Evolutionary conservation across 176 grass and related monocot species (phyloP).

Genomic region (Musa schizocarpa): DNA sequence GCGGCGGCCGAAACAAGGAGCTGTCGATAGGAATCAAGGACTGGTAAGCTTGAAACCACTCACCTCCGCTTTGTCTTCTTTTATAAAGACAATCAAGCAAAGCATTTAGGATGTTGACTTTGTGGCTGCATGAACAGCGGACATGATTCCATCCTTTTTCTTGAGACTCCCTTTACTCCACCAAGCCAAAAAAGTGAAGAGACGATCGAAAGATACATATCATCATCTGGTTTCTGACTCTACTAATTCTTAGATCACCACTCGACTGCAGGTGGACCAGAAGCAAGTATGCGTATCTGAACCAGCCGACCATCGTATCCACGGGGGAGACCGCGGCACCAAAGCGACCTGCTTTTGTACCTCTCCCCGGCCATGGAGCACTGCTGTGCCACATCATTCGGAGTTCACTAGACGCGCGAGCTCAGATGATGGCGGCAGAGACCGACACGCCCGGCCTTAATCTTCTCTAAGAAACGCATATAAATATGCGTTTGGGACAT

Average conservation of each 20-base stretch:
- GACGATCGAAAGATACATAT: too few relatives aligned
- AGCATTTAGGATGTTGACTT: not conserved
- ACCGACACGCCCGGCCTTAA: too few relatives aligned
- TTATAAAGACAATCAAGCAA: not conserved
- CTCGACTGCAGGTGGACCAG: slow-evolving; percentile 13
- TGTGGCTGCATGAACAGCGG: too few relatives aligned
- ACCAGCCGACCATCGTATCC: slow-evolving; percentile 19
- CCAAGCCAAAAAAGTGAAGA: too few relatives aligned
- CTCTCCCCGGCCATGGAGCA: not conserved
- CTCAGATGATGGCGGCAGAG: not conserved
- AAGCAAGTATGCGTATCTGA: slow-evolving; percentile 25
- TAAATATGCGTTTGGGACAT: too few relatives aligned
- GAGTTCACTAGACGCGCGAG: not conserved
- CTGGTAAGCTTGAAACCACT: not conserved
- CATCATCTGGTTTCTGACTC: too few relatives aligned
- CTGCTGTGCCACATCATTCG: not conserved
- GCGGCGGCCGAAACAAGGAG: slow-evolving; percentile 10
- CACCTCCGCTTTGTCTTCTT: too few relatives aligned
- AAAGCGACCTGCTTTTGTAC: not conserved
- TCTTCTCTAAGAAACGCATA: too few relatives aligned
- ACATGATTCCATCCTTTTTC: too few relatives aligned
- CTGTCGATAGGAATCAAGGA: slow-evolving; percentile 18
- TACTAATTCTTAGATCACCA: not conserved
- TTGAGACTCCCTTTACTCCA: too few relatives aligned
- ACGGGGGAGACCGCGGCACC: not conserved